Percentiles rank a stretch among this genome's conserved stretches.
These are phyloP conservation scores for Scytalidium sp. DNA, from an alignment of 2,329 filamentous ascomycete genomes.

Conservation along the genomic window DNA sequence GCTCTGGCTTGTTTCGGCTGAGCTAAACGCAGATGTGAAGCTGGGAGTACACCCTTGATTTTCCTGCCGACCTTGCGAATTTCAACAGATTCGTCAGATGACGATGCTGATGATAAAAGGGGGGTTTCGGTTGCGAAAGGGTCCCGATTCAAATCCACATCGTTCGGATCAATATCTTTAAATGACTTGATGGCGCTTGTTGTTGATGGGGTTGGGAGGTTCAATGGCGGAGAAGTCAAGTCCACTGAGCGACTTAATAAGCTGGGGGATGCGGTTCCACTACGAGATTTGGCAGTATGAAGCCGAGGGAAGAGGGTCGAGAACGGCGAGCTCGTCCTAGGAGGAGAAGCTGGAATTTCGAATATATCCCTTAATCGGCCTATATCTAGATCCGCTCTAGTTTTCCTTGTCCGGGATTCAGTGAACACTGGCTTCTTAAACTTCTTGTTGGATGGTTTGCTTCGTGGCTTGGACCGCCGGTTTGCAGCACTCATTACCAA, in stretches of 20 bases:
- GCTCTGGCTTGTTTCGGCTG: constrained; percentile 36
- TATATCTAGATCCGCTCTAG: background rate
- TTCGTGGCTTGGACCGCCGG: background rate
- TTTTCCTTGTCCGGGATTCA: constrained; percentile 12
- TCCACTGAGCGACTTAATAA: background rate
- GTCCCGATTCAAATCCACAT: constrained; percentile 10
- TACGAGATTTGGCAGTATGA: constrained; percentile 9
- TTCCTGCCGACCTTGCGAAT: constrained; percentile 24
- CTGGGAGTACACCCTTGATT: constrained; percentile 61
- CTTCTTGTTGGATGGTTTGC: constrained; percentile 20
- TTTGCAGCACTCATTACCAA: background rate
- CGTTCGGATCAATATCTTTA: constrained; percentile 12
- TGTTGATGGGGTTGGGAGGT: constrained; percentile 26
- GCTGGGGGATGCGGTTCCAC: constrained; percentile 15
- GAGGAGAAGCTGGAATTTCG: constrained; percentile 37
- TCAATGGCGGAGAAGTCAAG: background rate
- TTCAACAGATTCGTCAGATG: constrained; percentile 24
- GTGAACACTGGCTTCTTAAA: constrained; percentile 20
- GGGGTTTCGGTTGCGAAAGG: constrained; percentile 15
- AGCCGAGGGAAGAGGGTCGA: constrained; percentile 1
- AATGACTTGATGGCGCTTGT: constrained; percentile 22
- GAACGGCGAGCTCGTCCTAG: constrained; percentile 33
- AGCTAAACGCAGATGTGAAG: constrained; percentile 64
- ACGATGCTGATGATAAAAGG: constrained; percentile 6
- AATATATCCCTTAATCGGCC: constrained; percentile 22